Evolutionary conservation across 2,329 filamentous ascomycete species (phyloP).

Genomic region (Trichoderma sp.): DNA sequence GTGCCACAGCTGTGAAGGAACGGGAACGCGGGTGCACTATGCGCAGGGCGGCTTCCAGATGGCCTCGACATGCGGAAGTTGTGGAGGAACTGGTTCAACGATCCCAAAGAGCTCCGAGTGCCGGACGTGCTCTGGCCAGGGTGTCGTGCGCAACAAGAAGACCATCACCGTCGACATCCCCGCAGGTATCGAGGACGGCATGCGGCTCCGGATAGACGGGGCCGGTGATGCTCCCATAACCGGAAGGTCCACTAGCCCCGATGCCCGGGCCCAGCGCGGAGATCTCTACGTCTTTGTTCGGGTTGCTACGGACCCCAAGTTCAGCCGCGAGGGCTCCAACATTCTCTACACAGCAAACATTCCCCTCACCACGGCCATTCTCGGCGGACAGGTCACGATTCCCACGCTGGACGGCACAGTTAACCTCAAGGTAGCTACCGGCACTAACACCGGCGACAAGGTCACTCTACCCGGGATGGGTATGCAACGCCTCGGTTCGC

Average conservation of each 20-base stretch:
- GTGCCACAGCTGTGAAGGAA: slow-evolving; percentile 81
- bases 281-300: slow-evolving; percentile 90
- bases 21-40: slow-evolving; percentile 81
- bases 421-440: slow-evolving; percentile 85
- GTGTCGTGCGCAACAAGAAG: slow-evolving; percentile 78
- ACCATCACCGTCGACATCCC: slow-evolving; percentile 89
- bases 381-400: slow-evolving; percentile 85
- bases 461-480: slow-evolving; percentile 88
- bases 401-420: slow-evolving; percentile 90
- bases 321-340: slow-evolving; percentile 82
- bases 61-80: slow-evolving; percentile 81
- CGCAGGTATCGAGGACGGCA: slow-evolving; percentile 92
- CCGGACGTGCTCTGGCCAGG: slow-evolving; percentile 73
- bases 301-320: slow-evolving; percentile 86
- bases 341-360: slow-evolving; percentile 90
- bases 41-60: slow-evolving; percentile 95
- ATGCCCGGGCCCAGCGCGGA: slow-evolving; percentile 67
- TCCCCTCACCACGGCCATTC: slow-evolving; percentile 85
- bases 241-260: slow-evolving; percentile 63
- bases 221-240: slow-evolving; percentile 86
- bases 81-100: slow-evolving; percentile 72
- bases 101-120: slow-evolving; percentile 82
- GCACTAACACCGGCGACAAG: slow-evolving; percentile 88
- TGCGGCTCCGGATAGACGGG: slow-evolving; percentile 80
- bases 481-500: slow-evolving; percentile 78